Evolutionary conservation across 768 basidiomycete species (phyloP), one percentile per base, ranked within the genome.

Genomic region (Sarcodon sp.): DNA sequence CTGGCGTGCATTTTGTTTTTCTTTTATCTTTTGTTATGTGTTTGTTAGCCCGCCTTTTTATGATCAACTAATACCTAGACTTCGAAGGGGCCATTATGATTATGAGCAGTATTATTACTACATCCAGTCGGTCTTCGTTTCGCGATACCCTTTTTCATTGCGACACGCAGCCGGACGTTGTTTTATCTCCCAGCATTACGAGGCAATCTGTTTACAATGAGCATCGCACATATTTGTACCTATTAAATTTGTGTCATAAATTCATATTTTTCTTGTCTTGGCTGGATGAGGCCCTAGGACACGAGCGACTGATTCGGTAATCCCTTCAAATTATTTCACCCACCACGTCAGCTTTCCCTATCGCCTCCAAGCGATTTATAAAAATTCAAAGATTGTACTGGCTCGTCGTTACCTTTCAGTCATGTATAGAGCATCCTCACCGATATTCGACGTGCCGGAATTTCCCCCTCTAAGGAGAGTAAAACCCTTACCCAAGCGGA

Each of bases 401-500:
- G 11, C 54, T 53, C 43, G 45, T 47, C 18, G 49, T 53, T 50
- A 36, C 52, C 55, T 50, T 37, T 35, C 45, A 58, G 58, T 56
- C 46, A 80, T 80, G 78, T 72, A 77, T 62, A 68, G 70, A 55
- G 68, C 59, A 35, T 62, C 73, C 55, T 73, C 79, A 47, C 75
- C 80, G 46, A 67, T 76, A 54, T 79, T 80, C 67, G 81, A 83
- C 64, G 66, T 71, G 49, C 73, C 79, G 54, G 80, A 82, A 57
- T 75, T 79, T 59, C 75, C 76, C 38, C 62, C 74, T 35, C 65
- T 78, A 46, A 72, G 85, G 54, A 69, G 79, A 53, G 73, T 87
- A 57, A 87, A 86, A 60, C 86, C 87, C 36, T 71, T 87, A 37
- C 85, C 87, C 27, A 87, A 86, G 66, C 76, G 86, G 54, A 72